phyloP scores from a whole-genome alignment of 2,329 filamentous ascomycete species.

The Penicillium hordei region DNA sequence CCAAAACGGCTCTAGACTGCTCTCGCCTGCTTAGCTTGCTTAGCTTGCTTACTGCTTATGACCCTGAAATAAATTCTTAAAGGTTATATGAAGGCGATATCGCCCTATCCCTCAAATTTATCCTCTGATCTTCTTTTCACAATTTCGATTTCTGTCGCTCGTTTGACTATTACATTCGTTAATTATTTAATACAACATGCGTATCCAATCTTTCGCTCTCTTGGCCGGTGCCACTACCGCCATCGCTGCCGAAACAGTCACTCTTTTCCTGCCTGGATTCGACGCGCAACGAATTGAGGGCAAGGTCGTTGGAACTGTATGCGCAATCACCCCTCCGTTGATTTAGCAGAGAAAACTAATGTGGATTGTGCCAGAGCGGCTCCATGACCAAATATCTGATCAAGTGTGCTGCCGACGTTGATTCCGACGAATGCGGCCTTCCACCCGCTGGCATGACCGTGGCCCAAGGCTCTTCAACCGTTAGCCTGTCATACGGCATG shows the following conservation, averaged over 20 bases:
- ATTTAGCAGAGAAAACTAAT: background rate
- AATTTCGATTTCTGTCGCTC: background rate
- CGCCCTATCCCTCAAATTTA: background rate
- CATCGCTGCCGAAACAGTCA: constrained; percentile 4
- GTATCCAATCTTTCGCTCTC: constrained; percentile 8
- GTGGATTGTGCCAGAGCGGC: background rate
- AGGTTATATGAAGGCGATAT: background rate
- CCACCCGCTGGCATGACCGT: background rate
- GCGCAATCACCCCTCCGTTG: background rate
- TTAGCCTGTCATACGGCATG: background rate
- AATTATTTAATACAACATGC: constrained; percentile 1
- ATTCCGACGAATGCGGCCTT: background rate
- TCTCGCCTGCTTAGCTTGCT: background rate
- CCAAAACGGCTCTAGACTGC: background rate
- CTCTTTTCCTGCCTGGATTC: constrained; percentile 7
- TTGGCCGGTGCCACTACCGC: constrained; percentile 8
- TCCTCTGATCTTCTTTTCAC: background rate
- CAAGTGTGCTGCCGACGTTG: background rate
- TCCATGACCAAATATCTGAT: constrained; percentile 7
- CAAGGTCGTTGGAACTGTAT: constrained; percentile 9
- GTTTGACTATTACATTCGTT: constrained; percentile 1
- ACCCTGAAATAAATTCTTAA: background rate
- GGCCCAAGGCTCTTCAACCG: constrained; percentile 3
- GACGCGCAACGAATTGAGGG: background rate
- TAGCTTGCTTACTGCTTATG: background rate